These are phyloP conservation scores for Aspergillus viridinutans DNA, from an alignment of 2,329 filamentous ascomycete genomes.

Conservation along the genomic window DNA sequence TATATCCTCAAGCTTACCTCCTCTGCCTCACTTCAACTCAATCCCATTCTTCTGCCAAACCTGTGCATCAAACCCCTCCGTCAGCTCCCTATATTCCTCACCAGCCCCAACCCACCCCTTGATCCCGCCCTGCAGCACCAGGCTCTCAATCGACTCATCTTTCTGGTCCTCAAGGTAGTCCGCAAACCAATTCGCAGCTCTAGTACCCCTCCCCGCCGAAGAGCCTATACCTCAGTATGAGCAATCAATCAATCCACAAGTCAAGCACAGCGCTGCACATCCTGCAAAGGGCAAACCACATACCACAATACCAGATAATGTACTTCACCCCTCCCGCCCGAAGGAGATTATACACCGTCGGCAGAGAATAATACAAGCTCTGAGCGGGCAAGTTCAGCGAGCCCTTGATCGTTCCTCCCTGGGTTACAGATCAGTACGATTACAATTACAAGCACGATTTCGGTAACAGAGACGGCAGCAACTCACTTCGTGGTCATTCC, in stretches of 20 bases:
- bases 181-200: slow-evolving; percentile 54
- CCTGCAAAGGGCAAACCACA: slow-evolving; percentile 7
- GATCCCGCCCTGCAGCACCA: slow-evolving; percentile 51
- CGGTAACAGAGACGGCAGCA: too few species aligned
- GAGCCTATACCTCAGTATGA: slow-evolving; percentile 43
- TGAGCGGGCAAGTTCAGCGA: slow-evolving; percentile 49
- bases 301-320: slow-evolving; percentile 43
- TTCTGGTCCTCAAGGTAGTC: slow-evolving; percentile 46
- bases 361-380: slow-evolving; percentile 35
- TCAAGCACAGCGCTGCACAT: not conserved
- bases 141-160: slow-evolving; percentile 44
- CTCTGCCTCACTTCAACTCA: not conserved
- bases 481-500: slow-evolving; percentile 44
- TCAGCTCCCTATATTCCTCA: slow-evolving; percentile 43
- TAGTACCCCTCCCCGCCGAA: slow-evolving; percentile 50
- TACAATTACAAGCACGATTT: too few species aligned
- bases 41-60: not conserved
- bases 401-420: slow-evolving; percentile 57
- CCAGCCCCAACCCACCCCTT: slow-evolving; percentile 52
- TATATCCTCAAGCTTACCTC: not conserved
- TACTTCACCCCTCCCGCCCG: slow-evolving; percentile 25
- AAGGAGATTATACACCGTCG: slow-evolving; percentile 33
- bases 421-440: not conserved
- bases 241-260: not conserved
- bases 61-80: slow-evolving; percentile 35